Percentiles rank a stretch among this genome's conserved stretches.
Evolutionary conservation across 495 filamentous ascomycete species (phyloP).

Genomic region (Bacidia rubella): DNA sequence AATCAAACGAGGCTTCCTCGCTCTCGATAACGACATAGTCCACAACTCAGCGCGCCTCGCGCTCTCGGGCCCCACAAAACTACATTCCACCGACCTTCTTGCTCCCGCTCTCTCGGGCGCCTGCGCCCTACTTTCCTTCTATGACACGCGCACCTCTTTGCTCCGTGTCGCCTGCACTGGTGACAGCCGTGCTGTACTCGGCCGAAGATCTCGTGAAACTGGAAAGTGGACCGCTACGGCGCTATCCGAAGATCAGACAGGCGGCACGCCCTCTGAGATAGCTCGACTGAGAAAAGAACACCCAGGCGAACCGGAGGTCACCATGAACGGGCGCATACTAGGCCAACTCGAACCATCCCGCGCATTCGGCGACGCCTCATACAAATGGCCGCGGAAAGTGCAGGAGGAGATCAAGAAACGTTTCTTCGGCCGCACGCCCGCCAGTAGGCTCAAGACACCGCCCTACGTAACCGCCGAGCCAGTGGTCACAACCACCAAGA

Average conservation of each 20-base stretch:
- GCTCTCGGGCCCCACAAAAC: conserved; percentile 63
- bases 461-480: conserved; percentile 98
- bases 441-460: conserved; percentile 66
- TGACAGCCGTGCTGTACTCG: conserved; percentile 86
- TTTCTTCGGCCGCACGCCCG: conserved; percentile 72
- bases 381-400: conserved; percentile 85
- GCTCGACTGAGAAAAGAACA: conserved; percentile 71
- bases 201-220: conserved; percentile 48
- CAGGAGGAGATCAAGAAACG: conserved; percentile 65
- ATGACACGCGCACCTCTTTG: conserved; percentile 70
- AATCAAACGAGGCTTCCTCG: conserved; percentile 83
- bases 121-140: conserved; percentile 92
- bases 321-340: conserved; percentile 76
- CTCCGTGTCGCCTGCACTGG: conserved; percentile 88
- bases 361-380: conserved; percentile 89
- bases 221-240: conserved; percentile 91
- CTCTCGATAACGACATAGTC: conserved; percentile 84
- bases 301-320: conserved; percentile 73
- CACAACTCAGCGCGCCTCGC: conserved; percentile 81
- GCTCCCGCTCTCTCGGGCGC: conserved; percentile 91
- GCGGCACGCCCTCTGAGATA: conserved; percentile 68
- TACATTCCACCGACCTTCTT: conserved; percentile 74
- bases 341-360: conserved; percentile 84
- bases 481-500: conserved; percentile 84
- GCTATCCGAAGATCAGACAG: conserved; percentile 86